Percentiles rank a stretch among this genome's conserved stretches.
phyloP scores from a whole-genome alignment of 371 early-diverging fungal species.

The Mortierella polycephala region DNA sequence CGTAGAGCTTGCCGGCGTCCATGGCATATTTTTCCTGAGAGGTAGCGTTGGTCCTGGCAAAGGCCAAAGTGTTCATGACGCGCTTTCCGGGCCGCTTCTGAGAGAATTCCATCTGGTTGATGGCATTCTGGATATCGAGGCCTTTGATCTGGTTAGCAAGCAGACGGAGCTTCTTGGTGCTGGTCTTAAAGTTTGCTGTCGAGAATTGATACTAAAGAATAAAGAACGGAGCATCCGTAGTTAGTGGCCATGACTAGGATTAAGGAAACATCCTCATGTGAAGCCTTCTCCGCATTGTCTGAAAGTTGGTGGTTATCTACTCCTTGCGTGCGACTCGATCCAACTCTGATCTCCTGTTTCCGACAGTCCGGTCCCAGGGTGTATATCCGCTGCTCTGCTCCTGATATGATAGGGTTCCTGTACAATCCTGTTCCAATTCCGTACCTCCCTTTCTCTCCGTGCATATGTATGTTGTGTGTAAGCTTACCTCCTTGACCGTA shows the following conservation, averaged over 20 bases:
- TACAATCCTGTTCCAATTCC: background rate
- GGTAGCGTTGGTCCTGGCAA: conserved; percentile 78
- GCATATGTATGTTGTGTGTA: background rate
- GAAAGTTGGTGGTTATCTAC: too few species aligned
- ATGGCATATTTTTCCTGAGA: conserved; percentile 71
- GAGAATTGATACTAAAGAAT: conserved; percentile 71
- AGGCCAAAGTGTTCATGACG: conserved; percentile 76
- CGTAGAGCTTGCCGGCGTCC: conserved; percentile 67
- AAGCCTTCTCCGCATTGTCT: too few species aligned
- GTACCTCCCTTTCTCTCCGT: background rate
- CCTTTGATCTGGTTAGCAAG: conserved; percentile 88
- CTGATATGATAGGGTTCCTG: background rate
- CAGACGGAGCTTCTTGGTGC: conserved; percentile 85
- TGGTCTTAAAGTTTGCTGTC: conserved; percentile 77
- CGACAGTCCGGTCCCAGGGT: background rate
- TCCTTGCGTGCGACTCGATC: too few species aligned
- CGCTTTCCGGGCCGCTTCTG: conserved; percentile 81
- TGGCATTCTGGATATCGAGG: conserved; percentile 82
- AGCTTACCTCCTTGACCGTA: conserved; percentile 59
- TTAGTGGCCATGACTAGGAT: background rate
- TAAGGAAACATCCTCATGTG: background rate
- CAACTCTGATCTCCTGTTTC: too few species aligned
- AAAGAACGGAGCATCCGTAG: background rate
- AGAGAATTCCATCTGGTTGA: conserved; percentile 89
- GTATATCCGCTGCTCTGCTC: background rate